A percentile compares a stretch with the other conserved stretches of the same genome.
phyloP scores from a whole-genome alignment of 345 rosid species.

The Hypericum androsaemum region DNA sequence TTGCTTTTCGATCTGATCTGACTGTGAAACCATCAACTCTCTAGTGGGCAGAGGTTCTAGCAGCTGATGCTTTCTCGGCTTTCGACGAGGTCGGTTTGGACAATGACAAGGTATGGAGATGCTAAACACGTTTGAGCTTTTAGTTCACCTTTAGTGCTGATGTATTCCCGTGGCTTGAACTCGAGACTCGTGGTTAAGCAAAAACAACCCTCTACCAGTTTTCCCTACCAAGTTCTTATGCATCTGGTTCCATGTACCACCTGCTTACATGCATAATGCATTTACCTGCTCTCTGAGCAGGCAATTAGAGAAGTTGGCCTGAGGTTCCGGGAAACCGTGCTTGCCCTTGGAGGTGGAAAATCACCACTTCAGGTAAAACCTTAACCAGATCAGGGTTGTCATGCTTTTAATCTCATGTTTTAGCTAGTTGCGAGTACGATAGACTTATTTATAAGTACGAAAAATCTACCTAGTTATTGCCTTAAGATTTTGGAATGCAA shows the following conservation, averaged over 20 bases:
- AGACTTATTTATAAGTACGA: too few relatives aligned
- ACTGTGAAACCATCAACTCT: conserved; percentile 9
- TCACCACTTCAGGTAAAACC: conserved; percentile 55
- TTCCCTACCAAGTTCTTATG: too few relatives aligned
- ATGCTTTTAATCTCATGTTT: not conserved
- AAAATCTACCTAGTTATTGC: too few relatives aligned
- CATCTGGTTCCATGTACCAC: too few relatives aligned
- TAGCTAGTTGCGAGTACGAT: too few relatives aligned
- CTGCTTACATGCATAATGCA: not conserved
- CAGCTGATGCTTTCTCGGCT: conserved; percentile 98
- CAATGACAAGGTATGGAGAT: conserved; percentile 45
- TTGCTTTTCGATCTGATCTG: conserved; percentile 18
- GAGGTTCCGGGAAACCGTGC: conserved; percentile 73
- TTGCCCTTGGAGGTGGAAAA: conserved; percentile 92
- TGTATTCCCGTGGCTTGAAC: too few relatives aligned
- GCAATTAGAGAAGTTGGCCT: conserved; percentile 70
- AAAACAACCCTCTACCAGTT: too few relatives aligned
- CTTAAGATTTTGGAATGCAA: too few relatives aligned
- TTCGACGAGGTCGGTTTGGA: conserved; percentile 87
- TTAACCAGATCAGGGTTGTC: not conserved
- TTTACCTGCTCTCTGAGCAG: conserved; percentile 24
- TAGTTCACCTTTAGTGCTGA: too few relatives aligned
- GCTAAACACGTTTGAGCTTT: too few relatives aligned
- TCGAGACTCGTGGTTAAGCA: too few relatives aligned
- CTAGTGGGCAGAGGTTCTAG: conserved; percentile 97